Base-by-base conservation (phyloP, 2,329 filamentous ascomycete genomes). In the Ophiosphaerella narmari region DNA sequence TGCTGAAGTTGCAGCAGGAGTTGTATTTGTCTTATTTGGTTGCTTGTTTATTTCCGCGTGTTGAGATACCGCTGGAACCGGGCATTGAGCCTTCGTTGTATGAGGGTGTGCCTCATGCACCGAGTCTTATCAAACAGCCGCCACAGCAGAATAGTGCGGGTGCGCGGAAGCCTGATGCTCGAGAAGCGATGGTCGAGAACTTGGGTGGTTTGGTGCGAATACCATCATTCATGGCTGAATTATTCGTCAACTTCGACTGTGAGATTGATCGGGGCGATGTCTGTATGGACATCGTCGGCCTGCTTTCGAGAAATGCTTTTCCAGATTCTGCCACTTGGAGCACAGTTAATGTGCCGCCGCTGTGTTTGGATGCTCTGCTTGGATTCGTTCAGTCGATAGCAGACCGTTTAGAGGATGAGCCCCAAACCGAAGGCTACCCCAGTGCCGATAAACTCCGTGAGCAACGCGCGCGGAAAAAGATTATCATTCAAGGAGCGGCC, bases 281-380 rank as follows among this genome's bases (percentile, higher is more conserved):
- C 5, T 99, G 94, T 66, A 90, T 96, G 76, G 95, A 99, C 67
- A 89, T 97, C 83, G 86, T 99, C 52, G 93, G 94, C 0, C 81
- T 99, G 31, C 78, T 99, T 13, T 93, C 94, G 16, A 85, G 94
- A 50, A 99, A 97, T 71, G 94, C 94, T 2, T 89, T 99, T 58
- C 95, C 94, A 0, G 94, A 99, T 71, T 96, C 94, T 7, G 94
- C 93, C 5, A 97, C 92, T 5, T 99, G 94, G 94, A 99, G 95
- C 72, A 99, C 94, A 9, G 97, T 93, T 5, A 99, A 96, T 68
- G 95, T 99, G 1, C 94, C 94, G 13, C 94, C 94, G 0, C 78
- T 99, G 2, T 99, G 94, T 65, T 80, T 99, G 18, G 94, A 99
- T 75, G 91, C 94, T 8, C 79, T 99, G 9, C 80, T 99, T 21